Conservation (phyloP, 116 monocot genomes). For the Posidonia oceanica region DNA sequence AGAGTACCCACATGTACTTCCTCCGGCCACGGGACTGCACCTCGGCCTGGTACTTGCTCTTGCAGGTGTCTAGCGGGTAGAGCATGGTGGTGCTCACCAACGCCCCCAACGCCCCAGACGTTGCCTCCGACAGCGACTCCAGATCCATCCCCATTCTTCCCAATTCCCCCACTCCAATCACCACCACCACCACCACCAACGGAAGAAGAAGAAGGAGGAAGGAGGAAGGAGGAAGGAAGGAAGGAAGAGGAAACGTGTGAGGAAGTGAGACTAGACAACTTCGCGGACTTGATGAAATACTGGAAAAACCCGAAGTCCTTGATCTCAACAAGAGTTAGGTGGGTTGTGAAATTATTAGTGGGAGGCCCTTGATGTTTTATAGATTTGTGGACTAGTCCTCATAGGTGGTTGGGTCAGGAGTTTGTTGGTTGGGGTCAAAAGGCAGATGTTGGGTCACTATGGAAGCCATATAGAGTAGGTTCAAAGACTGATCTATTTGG, state of each 20-base stretch:
- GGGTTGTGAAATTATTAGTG: too few relatives aligned
- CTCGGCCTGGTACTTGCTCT: conserved; percentile 94
- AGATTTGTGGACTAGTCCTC: too few relatives aligned
- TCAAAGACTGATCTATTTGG: too few relatives aligned
- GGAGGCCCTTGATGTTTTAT: too few relatives aligned
- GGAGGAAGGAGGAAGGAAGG: neutral
- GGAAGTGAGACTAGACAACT: neutral
- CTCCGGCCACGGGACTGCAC: conserved; percentile 28
- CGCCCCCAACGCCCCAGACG: conserved; percentile 84
- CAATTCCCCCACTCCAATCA: neutral
- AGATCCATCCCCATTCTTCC: conserved; percentile 33
- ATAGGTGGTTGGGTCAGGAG: too few relatives aligned
- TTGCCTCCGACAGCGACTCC: conserved; percentile 87
- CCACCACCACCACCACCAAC: neutral
- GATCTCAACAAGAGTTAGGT: too few relatives aligned
- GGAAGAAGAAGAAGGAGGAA: neutral
- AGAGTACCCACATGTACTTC: conserved; percentile 55
- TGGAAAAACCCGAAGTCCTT: too few relatives aligned
- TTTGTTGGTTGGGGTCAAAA: too few relatives aligned
- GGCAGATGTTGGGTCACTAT: too few relatives aligned
- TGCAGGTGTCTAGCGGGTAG: conserved; percentile 95
- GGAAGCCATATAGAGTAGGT: too few relatives aligned
- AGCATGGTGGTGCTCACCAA: conserved; percentile 81
- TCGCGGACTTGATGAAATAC: too few relatives aligned
- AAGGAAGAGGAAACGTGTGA: neutral